A percentile compares a stretch with the other conserved stretches of the same genome.
phyloP scores from a whole-genome alignment of 2,329 filamentous ascomycete species.

The Tolypocladium tundrense region DNA sequence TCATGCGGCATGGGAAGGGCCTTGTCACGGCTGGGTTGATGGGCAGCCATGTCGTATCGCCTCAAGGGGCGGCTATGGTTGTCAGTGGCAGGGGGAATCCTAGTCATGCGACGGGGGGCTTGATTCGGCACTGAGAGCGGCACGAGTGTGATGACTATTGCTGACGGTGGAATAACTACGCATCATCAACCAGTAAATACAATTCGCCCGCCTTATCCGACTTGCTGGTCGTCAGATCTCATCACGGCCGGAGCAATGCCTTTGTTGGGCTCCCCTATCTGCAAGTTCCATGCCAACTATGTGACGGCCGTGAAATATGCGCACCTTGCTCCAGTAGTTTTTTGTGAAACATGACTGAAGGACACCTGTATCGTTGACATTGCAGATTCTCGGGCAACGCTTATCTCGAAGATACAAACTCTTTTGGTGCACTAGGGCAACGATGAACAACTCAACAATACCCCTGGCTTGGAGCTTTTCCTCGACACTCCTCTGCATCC shows the following conservation, averaged over 20 bases:
- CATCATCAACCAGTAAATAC: not conserved
- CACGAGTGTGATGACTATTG: not conserved
- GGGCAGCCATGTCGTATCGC: not conserved
- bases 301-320: not conserved
- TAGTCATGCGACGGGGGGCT: not conserved
- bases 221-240: not conserved
- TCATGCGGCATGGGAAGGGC: not conserved
- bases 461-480: not conserved
- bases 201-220: not conserved
- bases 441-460: not conserved
- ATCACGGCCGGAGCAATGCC: not conserved
- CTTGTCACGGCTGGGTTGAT: not conserved
- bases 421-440: not conserved
- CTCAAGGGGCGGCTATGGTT: not conserved
- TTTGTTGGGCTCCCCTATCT: not conserved
- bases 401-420: not conserved
- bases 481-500: not conserved
- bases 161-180: not conserved
- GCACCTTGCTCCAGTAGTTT: too few relatives aligned
- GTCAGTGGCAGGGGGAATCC: not conserved
- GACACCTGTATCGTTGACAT: not conserved
- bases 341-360: too few relatives aligned
- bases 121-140: not conserved
- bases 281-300: not conserved
- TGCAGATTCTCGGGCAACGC: not conserved